A percentile compares a stretch with the other conserved stretches of the same genome.
phyloP scores from a whole-genome alignment of 345 rosid species.

The Gossypium stocksii region DNA sequence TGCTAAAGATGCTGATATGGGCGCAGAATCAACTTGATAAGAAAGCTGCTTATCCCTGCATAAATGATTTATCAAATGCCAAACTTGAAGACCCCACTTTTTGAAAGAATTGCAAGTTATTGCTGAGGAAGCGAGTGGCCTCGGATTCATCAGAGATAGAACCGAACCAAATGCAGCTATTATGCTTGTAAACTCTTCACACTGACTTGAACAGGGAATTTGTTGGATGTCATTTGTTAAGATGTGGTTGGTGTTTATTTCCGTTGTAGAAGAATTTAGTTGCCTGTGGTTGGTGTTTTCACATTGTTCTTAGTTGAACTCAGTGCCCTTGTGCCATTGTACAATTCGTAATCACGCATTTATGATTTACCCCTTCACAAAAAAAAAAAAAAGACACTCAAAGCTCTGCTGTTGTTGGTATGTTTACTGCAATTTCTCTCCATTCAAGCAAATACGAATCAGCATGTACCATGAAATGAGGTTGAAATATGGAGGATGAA shows the following conservation, averaged over 20 bases:
- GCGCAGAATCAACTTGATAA: slow-evolving; percentile 83
- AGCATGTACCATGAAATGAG: not conserved
- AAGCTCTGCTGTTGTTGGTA: not conserved
- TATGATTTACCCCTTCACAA: not conserved
- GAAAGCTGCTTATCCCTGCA: slow-evolving; percentile 81
- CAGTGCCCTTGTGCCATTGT: slow-evolving; percentile 13
- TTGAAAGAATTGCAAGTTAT: slow-evolving; percentile 25
- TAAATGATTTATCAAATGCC: slow-evolving; percentile 67
- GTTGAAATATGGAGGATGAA: not conserved
- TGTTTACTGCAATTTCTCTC: not conserved
- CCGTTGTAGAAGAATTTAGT: slow-evolving; percentile 11
- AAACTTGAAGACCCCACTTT: slow-evolving; percentile 63
- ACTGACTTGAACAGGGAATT: slow-evolving; percentile 16
- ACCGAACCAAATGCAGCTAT: slow-evolving; percentile 4
- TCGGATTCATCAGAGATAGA: slow-evolving; percentile 4
- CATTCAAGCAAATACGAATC: not conserved
- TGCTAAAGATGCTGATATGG: slow-evolving; percentile 91
- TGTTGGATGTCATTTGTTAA: slow-evolving; percentile 19
- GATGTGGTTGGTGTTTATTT: slow-evolving; percentile 14
- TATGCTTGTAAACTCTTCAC: slow-evolving; percentile 7
- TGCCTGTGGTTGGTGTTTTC: slow-evolving; percentile 19
- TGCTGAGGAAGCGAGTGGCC: not conserved
- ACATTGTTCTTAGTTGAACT: slow-evolving; percentile 19
- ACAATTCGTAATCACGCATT: slow-evolving; percentile 16
- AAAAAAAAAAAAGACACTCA: not conserved